Evolutionary conservation across 2,329 filamentous ascomycete species (phyloP).

Genomic region (Cyanodermella asteris): DNA sequence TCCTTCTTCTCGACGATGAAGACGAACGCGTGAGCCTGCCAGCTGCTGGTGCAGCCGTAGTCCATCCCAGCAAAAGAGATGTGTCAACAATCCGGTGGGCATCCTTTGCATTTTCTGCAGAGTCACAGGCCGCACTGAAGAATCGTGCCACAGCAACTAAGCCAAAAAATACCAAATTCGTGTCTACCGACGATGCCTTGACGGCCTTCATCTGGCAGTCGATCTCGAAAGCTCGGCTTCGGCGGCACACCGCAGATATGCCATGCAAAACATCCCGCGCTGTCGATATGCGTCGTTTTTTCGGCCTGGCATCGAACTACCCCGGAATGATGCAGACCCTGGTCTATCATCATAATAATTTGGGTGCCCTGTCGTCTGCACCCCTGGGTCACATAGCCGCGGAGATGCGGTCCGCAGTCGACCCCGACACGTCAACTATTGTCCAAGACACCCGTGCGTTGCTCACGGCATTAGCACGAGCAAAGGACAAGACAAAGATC

Average conservation of each 20-base stretch:
- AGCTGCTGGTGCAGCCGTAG: conserved; percentile 10
- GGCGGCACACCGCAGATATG: no score
- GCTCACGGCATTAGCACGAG: conserved; percentile 17
- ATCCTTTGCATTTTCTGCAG: conserved; percentile 22
- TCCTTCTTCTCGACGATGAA: conserved; percentile 17
- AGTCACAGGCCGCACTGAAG: conserved; percentile 22
- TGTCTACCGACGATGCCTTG: conserved; percentile 33
- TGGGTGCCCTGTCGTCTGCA: conserved; percentile 12
- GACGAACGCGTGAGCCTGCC: conserved; percentile 17
- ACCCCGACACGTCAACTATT: conserved; percentile 16
- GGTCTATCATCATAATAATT: conserved; percentile 17
- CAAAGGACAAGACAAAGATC: conserved; percentile 16
- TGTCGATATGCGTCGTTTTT: conserved; percentile 23
- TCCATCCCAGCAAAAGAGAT: conserved; percentile 4
- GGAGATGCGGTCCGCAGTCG: conserved; percentile 18
- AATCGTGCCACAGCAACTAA: conserved; percentile 12
- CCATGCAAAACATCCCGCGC: conserved; percentile 19
- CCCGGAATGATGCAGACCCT: conserved; percentile 27
- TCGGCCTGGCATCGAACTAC: conserved; percentile 23
- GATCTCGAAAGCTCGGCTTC: conserved; percentile 19
- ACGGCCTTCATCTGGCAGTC: conserved; percentile 30
- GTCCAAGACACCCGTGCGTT: conserved; percentile 18
- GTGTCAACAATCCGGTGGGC: conserved; percentile 16
- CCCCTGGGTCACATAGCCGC: conserved; percentile 18
- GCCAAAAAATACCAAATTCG: conserved; percentile 12